Evolutionary conservation across 768 basidiomycete species (phyloP), one percentile per base, ranked within the genome.

Genomic region (Saitozyma sp.): DNA sequence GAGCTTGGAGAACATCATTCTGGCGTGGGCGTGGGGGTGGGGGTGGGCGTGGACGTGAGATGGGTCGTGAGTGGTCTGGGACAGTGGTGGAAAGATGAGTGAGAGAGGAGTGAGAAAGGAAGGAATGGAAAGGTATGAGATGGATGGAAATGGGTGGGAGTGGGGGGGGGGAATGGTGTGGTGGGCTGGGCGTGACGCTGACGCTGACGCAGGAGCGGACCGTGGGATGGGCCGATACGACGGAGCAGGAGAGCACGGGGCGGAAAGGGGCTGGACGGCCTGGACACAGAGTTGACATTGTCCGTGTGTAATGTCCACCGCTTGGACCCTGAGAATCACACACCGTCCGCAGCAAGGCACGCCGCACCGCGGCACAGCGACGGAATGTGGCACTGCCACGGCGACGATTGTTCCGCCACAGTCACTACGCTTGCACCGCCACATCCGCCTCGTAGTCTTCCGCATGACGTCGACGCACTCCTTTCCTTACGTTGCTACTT

Each of bases 1-100:
- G 52, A 61, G 55, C 54, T 64, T 74, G 64, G 64, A 57, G 67
- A 74, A 66, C 71, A 74, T 73, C 61, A 40, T 64, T 39, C 9
- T 50, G 58, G 48, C 50, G 56, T 48, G 51, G 2, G 41, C 45
- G 57, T 45, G 50, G 45, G 13, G 40, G 38, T 19, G 20, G 38
- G n/a, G 3, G n/a, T 54, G 19, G 9, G 46, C 39, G 54, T 63
- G 39, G 48, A 50, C 20, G 61, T 41, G n/a, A 46, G 52, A 58
- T 54, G 51, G 16, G 7, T 45, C 8, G 40, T 48, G 38, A 17
- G 38, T 50, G 17, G 19, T 52, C 11, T 41, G n/a, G 45, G 6
- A 6, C 29, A 2, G 2, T 46, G 2, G 45, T 11, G 42, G 29
- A 53, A 60, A 52, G 38, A 40, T 14, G 13, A 46, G 38, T 49